phyloP scores from a whole-genome alignment of 1,284 basidiomycete genomes.

The Ustilago tritici region DNA sequence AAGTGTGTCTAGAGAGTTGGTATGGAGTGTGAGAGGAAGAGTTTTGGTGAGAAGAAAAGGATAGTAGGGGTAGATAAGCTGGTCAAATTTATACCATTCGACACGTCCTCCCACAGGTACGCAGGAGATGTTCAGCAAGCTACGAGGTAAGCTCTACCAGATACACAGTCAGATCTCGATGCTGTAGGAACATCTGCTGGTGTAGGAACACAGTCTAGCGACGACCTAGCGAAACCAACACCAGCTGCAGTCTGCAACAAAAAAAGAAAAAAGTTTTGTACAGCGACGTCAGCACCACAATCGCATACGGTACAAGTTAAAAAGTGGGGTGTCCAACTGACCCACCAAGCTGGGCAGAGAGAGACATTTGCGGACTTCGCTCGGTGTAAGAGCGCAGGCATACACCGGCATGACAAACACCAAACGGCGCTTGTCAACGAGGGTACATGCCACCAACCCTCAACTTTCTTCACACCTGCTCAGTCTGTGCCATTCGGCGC shows the following conservation, averaged over 20 bases:
- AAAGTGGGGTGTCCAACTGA: neutral
- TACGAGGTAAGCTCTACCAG: neutral
- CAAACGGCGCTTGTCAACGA: conserved; percentile 17
- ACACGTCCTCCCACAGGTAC: neutral
- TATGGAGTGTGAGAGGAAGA: neutral
- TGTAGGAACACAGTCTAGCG: conserved; percentile 4
- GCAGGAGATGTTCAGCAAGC: neutral
- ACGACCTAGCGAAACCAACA: neutral
- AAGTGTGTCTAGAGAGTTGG: neutral
- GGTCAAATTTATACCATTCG: conserved; percentile 29
- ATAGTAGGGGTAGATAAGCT: neutral
- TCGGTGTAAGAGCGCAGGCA: neutral
- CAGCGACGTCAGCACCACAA: neutral
- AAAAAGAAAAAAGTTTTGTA: conserved; percentile 3
- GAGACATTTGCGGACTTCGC: conserved; percentile 4
- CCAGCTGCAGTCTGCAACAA: neutral
- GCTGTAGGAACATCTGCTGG: conserved; percentile 11
- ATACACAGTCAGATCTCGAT: neutral
- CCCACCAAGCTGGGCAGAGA: neutral
- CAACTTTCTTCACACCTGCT: neutral
- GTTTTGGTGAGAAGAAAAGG: conserved; percentile 9
- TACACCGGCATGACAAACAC: conserved; percentile 2
- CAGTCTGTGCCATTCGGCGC: neutral
- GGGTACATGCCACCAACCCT: conserved; percentile 15
- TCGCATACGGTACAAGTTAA: neutral